Evolutionary conservation across 306 rosid species (phyloP).

Genomic region (Crotalaria pallida): DNA sequence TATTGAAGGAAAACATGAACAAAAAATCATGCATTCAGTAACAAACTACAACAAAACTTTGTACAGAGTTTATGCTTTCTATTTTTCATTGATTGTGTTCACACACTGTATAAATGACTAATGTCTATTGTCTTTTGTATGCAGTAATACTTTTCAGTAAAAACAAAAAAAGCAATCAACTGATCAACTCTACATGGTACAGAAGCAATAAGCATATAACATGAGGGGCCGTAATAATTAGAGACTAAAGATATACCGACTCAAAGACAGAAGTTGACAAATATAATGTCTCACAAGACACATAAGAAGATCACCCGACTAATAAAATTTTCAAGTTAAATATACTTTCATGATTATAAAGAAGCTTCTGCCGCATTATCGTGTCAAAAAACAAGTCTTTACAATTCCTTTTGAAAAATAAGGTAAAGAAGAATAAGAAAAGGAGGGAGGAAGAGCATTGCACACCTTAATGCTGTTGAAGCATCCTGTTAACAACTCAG

Average conservation of each 20-base stretch:
- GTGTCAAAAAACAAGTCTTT: not conserved
- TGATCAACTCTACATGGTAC: not conserved
- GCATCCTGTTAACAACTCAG: conserved; percentile 72
- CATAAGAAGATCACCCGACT: not conserved
- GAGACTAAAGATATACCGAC: not conserved
- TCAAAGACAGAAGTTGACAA: not conserved
- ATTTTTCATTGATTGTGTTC: not conserved
- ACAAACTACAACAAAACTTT: not conserved
- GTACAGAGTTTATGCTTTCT: not conserved
- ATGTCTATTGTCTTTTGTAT: not conserved
- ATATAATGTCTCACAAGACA: not conserved
- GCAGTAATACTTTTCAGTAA: not conserved
- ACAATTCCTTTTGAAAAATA: not conserved
- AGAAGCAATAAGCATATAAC: not conserved
- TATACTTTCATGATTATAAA: not conserved
- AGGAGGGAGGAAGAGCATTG: conserved; percentile 2
- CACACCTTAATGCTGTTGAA: conserved; percentile 71
- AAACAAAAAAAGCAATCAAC: not conserved
- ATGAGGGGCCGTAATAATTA: not conserved
- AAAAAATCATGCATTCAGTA: not conserved
- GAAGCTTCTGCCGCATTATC: not conserved
- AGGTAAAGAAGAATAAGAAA: not conserved
- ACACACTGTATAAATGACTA: not conserved
- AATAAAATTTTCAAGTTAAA: not conserved
- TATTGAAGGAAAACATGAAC: not conserved